Evolutionary conservation across 2,329 filamentous ascomycete species (phyloP).

Genomic region (Phyllosticta ampelicida): DNA sequence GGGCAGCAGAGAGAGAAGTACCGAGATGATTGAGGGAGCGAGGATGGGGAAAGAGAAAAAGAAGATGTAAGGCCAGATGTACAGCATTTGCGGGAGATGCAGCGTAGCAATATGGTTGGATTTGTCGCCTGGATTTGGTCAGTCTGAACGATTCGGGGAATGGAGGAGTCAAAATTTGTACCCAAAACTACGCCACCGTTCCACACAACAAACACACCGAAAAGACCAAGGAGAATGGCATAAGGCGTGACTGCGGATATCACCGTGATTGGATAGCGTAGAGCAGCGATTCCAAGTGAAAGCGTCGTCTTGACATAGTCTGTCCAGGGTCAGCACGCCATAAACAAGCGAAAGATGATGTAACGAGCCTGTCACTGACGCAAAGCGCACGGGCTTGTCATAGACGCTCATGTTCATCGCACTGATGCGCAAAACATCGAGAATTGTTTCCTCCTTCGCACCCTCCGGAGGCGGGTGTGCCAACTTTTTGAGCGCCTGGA

Average conservation of each 20-base stretch:
- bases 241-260: constrained; percentile 38
- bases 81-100: constrained; percentile 86
- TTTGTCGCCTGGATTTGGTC: constrained; percentile 60
- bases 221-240: constrained; percentile 53
- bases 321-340: not conserved
- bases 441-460: not conserved
- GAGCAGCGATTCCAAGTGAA: constrained; percentile 52
- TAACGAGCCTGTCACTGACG: constrained; percentile 11
- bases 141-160: not conserved
- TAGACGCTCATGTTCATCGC: constrained; percentile 11
- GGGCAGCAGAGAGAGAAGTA: not conserved
- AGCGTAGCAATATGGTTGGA: constrained; percentile 84
- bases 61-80: constrained; percentile 79
- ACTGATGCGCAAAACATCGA: constrained; percentile 3
- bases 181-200: constrained; percentile 89
- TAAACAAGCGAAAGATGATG: not conserved
- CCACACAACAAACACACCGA: constrained; percentile 67
- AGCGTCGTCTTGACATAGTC: constrained; percentile 43
- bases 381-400: constrained; percentile 12
- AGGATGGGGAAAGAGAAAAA: constrained; percentile 79
- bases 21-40: constrained; percentile 10
- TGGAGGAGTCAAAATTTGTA: constrained; percentile 26
- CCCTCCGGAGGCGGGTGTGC: not conserved
- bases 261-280: constrained; percentile 32
- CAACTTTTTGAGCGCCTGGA: constrained; percentile 19